Evolutionary conservation across 345 rosid species (phyloP), one percentile per base, ranked within the genome.

Genomic region (Hypericum perforatum): DNA sequence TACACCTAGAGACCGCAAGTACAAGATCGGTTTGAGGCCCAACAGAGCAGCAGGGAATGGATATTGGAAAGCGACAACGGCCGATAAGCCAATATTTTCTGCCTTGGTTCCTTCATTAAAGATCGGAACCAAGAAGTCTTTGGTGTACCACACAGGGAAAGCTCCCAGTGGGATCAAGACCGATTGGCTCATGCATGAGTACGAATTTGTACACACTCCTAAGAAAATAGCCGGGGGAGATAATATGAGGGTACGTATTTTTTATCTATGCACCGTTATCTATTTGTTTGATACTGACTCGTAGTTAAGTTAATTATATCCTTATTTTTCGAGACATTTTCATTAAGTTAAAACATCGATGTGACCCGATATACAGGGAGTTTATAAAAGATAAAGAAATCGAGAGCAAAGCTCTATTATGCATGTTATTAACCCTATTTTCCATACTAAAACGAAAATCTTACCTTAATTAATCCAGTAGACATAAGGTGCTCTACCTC

Each of bases 51-150:
- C 70, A 1, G 63, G 57, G 13, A 11, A 57, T 10, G 69, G 69
- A 9, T 69, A 49, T 41, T 64, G 74, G 74, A 69, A 69, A 52
- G 74, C 69, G 0, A 69, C 66, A 0, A 63, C 70, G 13, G 66
- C 60, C 6, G 70, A 64, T 59, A 60, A 48, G 61, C 16, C 41
- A 11, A 43, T 63, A 12, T 32, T 11, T 0, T 7, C 4, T n/a
- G 7, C 16, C 0, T 45, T n/a, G 5, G 29, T 0, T 22, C 32
- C 32, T 22, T 22, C 32, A 22, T 4, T 22, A 0, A 13, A 14
- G 1, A 49, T 69, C 50, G 73, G 73, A 37, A 52, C 11, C 42
- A 36, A 32, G 48, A 69, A 63, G 42, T 14, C 57, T 0, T 57
- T 70, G 11, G 74, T 64, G 2, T 70, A 45, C 59, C 56, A 70